Conservation (phyloP, 2,329 filamentous ascomycete genomes). For the Paraphoma chrysanthemicola region DNA sequence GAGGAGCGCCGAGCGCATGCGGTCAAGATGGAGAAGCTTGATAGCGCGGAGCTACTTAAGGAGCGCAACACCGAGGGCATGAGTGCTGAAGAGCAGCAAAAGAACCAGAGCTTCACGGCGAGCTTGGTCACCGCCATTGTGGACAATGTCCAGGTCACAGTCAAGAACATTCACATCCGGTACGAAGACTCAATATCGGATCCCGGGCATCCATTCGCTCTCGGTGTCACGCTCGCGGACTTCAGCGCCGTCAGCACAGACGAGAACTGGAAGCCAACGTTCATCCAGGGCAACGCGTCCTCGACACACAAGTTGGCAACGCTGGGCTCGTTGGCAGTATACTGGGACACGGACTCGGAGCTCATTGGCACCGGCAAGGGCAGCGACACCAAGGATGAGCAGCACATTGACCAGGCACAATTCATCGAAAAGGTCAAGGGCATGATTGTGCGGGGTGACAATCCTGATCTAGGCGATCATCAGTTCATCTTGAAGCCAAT, state of each 20-base stretch:
- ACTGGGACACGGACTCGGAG: conserved; percentile 95
- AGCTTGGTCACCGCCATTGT: conserved; percentile 96
- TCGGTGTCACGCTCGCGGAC: conserved; percentile 90
- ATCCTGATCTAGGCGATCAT: conserved; percentile 65
- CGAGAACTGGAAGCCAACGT: conserved; percentile 91
- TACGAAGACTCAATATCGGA: conserved; percentile 98
- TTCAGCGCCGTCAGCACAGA: conserved; percentile 98
- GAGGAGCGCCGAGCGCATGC: conserved; percentile 84
- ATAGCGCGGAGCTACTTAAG: conserved; percentile 93
- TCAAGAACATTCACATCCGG: conserved; percentile 98
- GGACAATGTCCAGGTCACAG: conserved; percentile 95
- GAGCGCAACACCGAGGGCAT: conserved; percentile 92
- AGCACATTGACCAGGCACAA: conserved; percentile 73
- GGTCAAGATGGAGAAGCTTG: conserved; percentile 99
- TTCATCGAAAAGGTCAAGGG: conserved; percentile 78
- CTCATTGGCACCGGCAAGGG: conserved; percentile 85
- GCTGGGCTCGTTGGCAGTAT: conserved; percentile 86
- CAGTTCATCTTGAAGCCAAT: conserved; percentile 98
- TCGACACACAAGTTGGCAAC: conserved; percentile 94
- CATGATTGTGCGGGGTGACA: conserved; percentile 78
- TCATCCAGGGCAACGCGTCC: conserved; percentile 84
- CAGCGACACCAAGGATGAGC: conserved; percentile 63
- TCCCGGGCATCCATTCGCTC: conserved; percentile 91
- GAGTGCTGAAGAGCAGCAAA: conserved; percentile 93
- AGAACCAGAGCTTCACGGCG: conserved; percentile 96